Percentiles rank a stretch among this genome's conserved stretches.
These are phyloP conservation scores for Hypoxylon sp. DNA, from an alignment of 2,329 filamentous ascomycete genomes.

Conservation along the genomic window DNA sequence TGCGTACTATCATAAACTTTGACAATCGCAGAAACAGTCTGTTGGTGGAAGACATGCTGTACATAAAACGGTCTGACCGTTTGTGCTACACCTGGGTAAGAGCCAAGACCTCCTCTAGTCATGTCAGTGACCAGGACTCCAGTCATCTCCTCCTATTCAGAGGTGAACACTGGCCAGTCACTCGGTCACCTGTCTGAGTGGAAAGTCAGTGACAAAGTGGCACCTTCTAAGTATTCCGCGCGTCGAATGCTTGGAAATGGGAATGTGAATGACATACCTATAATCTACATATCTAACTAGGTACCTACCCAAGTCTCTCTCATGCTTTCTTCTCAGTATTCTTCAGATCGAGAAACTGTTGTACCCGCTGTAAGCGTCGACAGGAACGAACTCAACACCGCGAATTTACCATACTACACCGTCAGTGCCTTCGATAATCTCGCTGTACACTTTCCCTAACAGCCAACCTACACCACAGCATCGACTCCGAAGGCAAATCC, in stretches of 20 bases:
- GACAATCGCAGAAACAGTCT: not conserved
- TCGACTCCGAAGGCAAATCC: not conserved
- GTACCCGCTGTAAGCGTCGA: not conserved
- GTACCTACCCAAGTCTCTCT: not conserved
- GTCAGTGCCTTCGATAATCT: not conserved
- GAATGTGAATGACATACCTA: too few species aligned
- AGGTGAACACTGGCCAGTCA: not conserved
- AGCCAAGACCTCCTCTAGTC: not conserved
- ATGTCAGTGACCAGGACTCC: not conserved
- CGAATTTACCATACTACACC: not conserved
- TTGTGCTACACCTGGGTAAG: too few species aligned
- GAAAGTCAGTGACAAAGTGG: not conserved
- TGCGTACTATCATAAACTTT: not conserved
- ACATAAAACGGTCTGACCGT: too few species aligned
- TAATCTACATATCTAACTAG: not conserved
- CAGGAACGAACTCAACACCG: not conserved
- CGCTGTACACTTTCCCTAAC: not conserved
- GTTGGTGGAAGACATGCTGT: too few species aligned
- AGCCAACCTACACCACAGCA: not conserved
- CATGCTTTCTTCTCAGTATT: not conserved
- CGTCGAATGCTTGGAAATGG: not conserved
- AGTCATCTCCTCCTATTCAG: not conserved
- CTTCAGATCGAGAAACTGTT: not conserved
- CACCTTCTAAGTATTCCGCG: not conserved
- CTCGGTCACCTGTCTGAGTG: too few species aligned